Conservation (phyloP, 805 yeast genomes). For the Metschnikowia continentalis region DNA sequence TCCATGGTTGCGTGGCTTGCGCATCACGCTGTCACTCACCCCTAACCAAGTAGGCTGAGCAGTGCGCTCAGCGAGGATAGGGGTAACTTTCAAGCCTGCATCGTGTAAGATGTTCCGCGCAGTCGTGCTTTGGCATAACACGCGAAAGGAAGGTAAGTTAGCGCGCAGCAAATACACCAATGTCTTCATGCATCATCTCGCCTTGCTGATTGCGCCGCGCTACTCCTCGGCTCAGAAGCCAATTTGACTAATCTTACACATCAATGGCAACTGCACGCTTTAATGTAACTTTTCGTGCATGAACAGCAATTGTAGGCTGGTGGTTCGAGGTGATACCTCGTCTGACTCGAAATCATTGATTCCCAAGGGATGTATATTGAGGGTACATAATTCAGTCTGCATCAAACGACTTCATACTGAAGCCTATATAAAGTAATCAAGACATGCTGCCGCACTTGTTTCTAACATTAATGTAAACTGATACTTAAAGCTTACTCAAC, state of each 20-base stretch:
- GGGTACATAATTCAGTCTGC: neutral
- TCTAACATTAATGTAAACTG: neutral
- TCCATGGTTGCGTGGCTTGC: neutral
- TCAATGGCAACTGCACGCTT: neutral
- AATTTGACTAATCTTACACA: neutral
- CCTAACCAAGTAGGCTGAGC: conserved; percentile 6
- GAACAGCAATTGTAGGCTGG: neutral
- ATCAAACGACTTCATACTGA: neutral
- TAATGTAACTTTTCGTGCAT: neutral
- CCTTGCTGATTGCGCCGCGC: neutral
- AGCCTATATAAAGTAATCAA: neutral
- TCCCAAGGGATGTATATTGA: neutral
- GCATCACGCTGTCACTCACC: neutral
- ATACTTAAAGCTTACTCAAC: neutral
- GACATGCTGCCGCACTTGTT: neutral
- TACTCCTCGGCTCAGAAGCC: neutral
- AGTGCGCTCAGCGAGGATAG: conserved; percentile 1
- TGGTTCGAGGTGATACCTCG: neutral
- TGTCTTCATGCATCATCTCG: neutral
- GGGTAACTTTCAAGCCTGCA: conserved; percentile 2
- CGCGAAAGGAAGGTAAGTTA: neutral
- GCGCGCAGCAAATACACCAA: neutral
- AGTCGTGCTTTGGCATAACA: conserved; percentile 3
- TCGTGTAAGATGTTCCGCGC: conserved; percentile 1
- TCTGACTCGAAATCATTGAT: neutral